Evolutionary conservation across 2,329 filamentous ascomycete genomes (phyloP), one percentile per base, ranked within the genome.

Genomic region (Xylaria polymorpha): DNA sequence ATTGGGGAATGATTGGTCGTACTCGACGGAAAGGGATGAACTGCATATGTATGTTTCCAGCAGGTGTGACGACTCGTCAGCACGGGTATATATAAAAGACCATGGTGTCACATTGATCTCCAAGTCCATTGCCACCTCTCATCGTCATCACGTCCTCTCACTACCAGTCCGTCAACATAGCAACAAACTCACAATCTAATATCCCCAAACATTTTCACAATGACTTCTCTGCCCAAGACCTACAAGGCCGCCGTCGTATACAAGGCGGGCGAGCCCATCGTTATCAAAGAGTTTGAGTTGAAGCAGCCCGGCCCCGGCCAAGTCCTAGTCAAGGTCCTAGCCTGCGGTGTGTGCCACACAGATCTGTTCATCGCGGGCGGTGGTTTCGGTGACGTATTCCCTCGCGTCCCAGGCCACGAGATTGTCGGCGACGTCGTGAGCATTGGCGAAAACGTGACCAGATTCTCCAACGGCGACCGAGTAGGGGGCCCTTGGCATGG

Each of bases 401-500:
- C 91, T 1, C 84, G 87, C 6, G 80, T 89, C 1, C 89, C 90
- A 0, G 92, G 92, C 25, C 92, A 94, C 79, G 92, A 94, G 78
- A 82, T 91, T 41, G 86, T 94, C 64, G 91, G 92, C 12, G 86
- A 88, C 14, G 83, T 94, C 3, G 90, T 87, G 18, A 86, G 86
- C 7, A 78, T 92, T 0, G 88, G 89, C 6, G 81, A 85, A 0
- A 81, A 78, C 1, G 89, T 91, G 61, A 86, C 83, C 64, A 81
- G 82, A 29, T 89, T 90, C 82, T 83, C 86, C 66, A 81, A 87
- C 1, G 91, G 91, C 9, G 90, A 93, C 65, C 84, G 89, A 2
- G 87, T 93, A 4, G 92, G 92, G 12, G 89, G 86, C 0, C 79
- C 85, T 0, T 93, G 91, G 90, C 90, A 92, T 75, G 91, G 90